Evolutionary conservation across 1,139 yeast species (phyloP).

Genomic region (Arxiozyma heterogenica): DNA sequence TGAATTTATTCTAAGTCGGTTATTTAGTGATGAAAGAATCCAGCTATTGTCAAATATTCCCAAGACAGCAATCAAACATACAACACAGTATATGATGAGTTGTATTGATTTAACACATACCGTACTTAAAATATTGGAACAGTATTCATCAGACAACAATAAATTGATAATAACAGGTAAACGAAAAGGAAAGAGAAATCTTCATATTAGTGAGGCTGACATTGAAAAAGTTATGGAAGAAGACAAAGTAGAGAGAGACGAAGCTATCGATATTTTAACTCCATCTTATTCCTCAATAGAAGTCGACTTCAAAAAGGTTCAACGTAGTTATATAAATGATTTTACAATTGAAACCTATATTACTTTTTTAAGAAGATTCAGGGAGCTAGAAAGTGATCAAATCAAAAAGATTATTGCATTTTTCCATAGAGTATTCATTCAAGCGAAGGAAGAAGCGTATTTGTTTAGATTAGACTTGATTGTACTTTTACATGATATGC

Average conservation of each 20-base stretch:
- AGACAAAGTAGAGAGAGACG: constrained; percentile 37
- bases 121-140: constrained; percentile 58
- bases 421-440: constrained; percentile 63
- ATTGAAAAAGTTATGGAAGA: constrained; percentile 39
- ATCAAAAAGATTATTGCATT: constrained; percentile 59
- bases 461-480: constrained; percentile 72
- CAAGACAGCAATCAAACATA: constrained; percentile 53
- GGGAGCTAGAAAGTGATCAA: constrained; percentile 53
- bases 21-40: constrained; percentile 60
- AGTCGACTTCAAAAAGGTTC: constrained; percentile 42
- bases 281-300: constrained; percentile 29
- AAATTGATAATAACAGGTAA: constrained; percentile 47
- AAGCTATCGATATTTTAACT: constrained; percentile 30
- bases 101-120: constrained; percentile 61
- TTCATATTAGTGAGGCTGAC: constrained; percentile 20
- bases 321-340: constrained; percentile 35
- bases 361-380: constrained; percentile 39
- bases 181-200: constrained; percentile 27
- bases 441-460: constrained; percentile 50
- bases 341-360: constrained; percentile 32
- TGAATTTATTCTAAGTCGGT: constrained; percentile 42
- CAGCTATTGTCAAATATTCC: constrained; percentile 54
- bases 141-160: constrained; percentile 56
- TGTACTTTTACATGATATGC: constrained; percentile 41
- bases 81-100: constrained; percentile 54